Evolutionary conservation across 306 rosid genomes (phyloP).

Genomic region (Cucurbita moschata): DNA sequence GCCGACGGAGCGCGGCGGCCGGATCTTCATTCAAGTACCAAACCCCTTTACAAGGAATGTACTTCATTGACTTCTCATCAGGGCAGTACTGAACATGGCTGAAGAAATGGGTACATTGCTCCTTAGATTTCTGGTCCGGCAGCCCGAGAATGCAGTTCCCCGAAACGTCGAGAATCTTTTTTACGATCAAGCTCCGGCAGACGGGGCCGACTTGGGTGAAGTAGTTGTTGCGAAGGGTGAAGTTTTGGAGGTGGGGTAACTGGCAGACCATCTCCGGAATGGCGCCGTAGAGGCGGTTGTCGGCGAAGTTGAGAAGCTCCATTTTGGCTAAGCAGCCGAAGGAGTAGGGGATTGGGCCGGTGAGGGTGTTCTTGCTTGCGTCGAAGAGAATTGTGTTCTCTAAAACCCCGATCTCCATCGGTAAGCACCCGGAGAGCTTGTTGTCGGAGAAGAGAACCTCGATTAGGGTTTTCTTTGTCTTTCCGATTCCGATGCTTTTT

Average conservation of each 20-base stretch:
- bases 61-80: background rate
- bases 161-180: constrained; percentile 20
- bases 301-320: constrained; percentile 22
- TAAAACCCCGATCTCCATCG: constrained; percentile 43
- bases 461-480: constrained; percentile 18
- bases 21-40: background rate
- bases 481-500: constrained; percentile 23
- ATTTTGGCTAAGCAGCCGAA: constrained; percentile 44
- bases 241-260: constrained; percentile 17
- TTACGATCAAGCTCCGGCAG: constrained; percentile 36
- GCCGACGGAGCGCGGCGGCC: background rate
- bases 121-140: constrained; percentile 22
- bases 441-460: constrained; percentile 62
- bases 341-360: constrained; percentile 64
- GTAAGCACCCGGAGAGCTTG: constrained; percentile 45
- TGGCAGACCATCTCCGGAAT: constrained; percentile 53
- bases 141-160: constrained; percentile 49
- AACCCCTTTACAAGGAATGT: constrained; percentile 32
- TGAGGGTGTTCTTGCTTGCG: constrained; percentile 22
- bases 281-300: constrained; percentile 30
- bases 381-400: constrained; percentile 36
- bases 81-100: constrained; percentile 11
- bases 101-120: constrained; percentile 24
- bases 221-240: constrained; percentile 33
- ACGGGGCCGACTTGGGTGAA: constrained; percentile 43